These are phyloP conservation scores for Orbilia javanica DNA, from an alignment of 2,329 filamentous ascomycete genomes.

Conservation along the genomic window DNA sequence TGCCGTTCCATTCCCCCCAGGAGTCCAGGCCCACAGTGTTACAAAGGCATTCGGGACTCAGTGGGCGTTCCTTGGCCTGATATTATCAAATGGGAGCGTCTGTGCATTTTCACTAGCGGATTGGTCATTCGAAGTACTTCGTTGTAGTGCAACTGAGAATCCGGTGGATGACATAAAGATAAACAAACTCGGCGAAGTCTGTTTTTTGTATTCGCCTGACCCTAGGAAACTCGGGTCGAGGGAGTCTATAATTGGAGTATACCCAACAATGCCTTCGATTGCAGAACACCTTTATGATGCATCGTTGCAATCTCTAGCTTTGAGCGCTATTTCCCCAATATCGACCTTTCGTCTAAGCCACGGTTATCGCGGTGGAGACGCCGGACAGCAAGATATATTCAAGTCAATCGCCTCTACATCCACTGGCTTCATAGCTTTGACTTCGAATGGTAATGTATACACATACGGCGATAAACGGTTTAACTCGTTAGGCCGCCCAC, in stretches of 20 bases:
- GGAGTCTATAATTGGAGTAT: not conserved
- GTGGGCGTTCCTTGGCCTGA: constrained; percentile 39
- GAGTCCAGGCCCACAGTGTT: not conserved
- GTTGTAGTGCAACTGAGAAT: not conserved
- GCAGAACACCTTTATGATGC: constrained; percentile 29
- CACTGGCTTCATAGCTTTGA: constrained; percentile 42
- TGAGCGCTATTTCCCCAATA: not conserved
- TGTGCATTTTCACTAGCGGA: constrained; percentile 21
- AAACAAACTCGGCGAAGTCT: constrained; percentile 27
- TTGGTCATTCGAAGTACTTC: constrained; percentile 8
- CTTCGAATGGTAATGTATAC: constrained; percentile 32
- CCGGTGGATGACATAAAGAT: constrained; percentile 33
- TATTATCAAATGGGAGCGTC: constrained; percentile 26
- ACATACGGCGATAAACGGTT: constrained; percentile 49
- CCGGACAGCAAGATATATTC: not conserved
- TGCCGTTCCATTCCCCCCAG: constrained; percentile 17
- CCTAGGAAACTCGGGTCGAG: too few species aligned
- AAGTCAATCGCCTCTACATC: constrained; percentile 25
- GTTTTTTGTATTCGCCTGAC: constrained; percentile 11
- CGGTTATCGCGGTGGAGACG: not conserved
- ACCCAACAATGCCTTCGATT: constrained; percentile 23
- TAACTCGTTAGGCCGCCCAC: constrained; percentile 41
- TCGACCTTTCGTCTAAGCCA: constrained; percentile 7
- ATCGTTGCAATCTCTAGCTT: constrained; percentile 13
- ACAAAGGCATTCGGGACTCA: constrained; percentile 43